Evolutionary conservation across 768 basidiomycete genomes (phyloP), one percentile per base, ranked within the genome.

Genomic region (Trametes meyenii): DNA sequence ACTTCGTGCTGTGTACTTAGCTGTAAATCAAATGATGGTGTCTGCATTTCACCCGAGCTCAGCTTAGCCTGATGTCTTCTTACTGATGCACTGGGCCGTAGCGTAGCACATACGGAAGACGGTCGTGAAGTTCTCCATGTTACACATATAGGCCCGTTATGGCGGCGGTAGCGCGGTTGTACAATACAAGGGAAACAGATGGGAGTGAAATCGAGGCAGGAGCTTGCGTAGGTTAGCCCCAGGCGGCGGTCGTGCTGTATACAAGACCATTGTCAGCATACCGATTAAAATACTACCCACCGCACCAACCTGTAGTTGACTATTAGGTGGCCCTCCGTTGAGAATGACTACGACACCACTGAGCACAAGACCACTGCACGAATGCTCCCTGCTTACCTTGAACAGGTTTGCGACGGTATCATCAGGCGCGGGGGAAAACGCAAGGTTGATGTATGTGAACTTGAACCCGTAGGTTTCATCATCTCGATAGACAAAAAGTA

Each of bases 381-480:
- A 0, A 40, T n/a, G 10, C 21, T 50, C 19, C 14, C 26, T 11
- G 62, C 75, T 21, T 65, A 85, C 87, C 73, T 87, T 87, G 78
- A 77, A 89, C 63, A 90, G 72, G 63, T 88, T 89, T 2, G 85
- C 81, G 10, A 90, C 87, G 0, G 85, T 86, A 66, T 90, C 89
- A 69, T 90, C 89, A 0, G 88, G 89, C 4, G 89, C 87, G 24
- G 89, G 89, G 12, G 88, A 85, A 71, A 90, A 90, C 1, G 89
- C 85, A 23, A 87, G 75, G 69, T 90, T 90, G 80, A 90, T 89
- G 68, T 90, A 90, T 16, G 87, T 85, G 74, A 88, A 90, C 88
- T 89, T 58, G 17, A 36, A 17, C 21, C 3, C 17, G 36, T 14
- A 38, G 16, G 16, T 21, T 46, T 49, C 36, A 14, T 3, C 46